Base-by-base conservation (phyloP, 2,329 filamentous ascomycete genomes). In the Penicillium sumatraense region DNA sequence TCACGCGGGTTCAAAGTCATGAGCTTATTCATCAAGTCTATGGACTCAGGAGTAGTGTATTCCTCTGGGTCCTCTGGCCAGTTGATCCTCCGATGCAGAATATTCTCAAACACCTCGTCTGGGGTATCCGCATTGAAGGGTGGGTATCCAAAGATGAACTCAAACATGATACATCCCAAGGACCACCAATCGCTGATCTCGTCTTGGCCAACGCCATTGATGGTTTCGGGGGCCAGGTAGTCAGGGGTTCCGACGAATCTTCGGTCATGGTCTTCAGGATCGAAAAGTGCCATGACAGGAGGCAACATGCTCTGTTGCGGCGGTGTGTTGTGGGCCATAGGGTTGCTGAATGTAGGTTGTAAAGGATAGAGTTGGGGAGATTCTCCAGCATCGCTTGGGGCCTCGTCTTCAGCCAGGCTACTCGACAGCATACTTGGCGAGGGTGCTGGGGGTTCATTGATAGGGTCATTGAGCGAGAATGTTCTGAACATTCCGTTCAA, bases 131-230 rank as follows among this genome's bases (percentile, higher is more conserved):
- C 95, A 72, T 98, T 92, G 74, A 99, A 99, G 0, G 95, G 95
- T 1, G 95, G 95, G 54, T 91, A 89, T 1, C 95, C 95, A 68
- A 91, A 98, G 2, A 99, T 79, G 63, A 96, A 97, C 68, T 99
- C 95, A 67, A 97, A 99, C 74, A 98, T 80, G 65, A 99, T 98
- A 72, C 96, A 99, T 1, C 95, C 95, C n/a, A 99, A 83, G 20
- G 95, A 98, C 95, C 95, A 99, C 95, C 95, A 99, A 86, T 99
- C 95, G 70, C 95, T 98, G 63, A 93, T 95, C 73, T 98, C 93
- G 68, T 99, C 95, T 73, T 99, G 95, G 1, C 93, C 92, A 62
- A 92, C 87, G 47, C 96, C 95, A 62, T 91, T 93, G 69, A 99
- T 96, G 0, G 96, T 99, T 72, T 99, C 96, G 0, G 95, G 95